Conservation (phyloP, 177 flowering plant genomes). For the Vitis hybrid region DNA sequence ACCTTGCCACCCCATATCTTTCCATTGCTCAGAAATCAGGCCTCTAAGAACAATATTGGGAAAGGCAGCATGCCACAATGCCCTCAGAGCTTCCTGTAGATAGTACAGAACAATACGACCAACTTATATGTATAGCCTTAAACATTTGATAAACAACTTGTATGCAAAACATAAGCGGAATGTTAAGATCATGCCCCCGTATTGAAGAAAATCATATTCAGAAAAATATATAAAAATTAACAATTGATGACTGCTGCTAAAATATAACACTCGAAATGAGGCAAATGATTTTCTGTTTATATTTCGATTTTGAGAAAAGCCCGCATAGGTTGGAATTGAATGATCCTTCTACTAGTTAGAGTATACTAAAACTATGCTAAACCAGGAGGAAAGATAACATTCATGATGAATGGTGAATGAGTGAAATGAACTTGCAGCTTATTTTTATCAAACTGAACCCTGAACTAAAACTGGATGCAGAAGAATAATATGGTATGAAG, state of each 20-base stretch:
- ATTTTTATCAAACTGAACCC: background rate
- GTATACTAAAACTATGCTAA: no score
- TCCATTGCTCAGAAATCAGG: slow-evolving; percentile 95
- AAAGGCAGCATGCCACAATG: slow-evolving; percentile 76
- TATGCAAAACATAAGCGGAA: slow-evolving; percentile 2
- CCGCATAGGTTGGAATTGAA: no score
- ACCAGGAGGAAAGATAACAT: no score
- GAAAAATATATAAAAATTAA: no score
- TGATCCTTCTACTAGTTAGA: no score
- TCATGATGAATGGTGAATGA: no score
- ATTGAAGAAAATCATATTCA: background rate
- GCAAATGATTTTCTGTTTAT: no score
- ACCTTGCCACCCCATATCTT: slow-evolving; percentile 99
- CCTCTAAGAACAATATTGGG: slow-evolving; percentile 69
- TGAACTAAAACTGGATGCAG: background rate
- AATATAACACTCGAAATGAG: no score
- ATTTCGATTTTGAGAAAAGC: no score
- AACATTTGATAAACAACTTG: background rate
- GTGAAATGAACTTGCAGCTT: no score
- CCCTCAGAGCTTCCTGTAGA: slow-evolving; percentile 74
- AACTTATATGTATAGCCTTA: background rate
- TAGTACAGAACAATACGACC: background rate
- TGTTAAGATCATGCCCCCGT: background rate
- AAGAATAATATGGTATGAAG: slow-evolving; percentile 4
- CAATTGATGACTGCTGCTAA: no score